Conservation (phyloP, 208 protist species). For the Balamuthia mandrillaris region DNA sequence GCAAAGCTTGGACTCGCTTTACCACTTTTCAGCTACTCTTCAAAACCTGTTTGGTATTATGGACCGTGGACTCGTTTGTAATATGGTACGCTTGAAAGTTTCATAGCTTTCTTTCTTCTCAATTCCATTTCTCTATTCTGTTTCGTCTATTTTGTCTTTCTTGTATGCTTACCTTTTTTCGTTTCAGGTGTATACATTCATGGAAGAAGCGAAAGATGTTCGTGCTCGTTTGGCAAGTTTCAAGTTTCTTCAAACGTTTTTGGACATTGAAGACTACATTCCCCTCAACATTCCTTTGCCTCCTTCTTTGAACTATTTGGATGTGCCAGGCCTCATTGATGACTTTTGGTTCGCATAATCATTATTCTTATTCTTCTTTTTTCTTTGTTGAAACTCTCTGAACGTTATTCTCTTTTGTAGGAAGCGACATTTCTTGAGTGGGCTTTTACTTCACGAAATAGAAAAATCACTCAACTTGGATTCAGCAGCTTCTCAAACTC, state of each 20-base stretch:
- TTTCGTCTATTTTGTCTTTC: too few species aligned
- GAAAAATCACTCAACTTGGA: neutral
- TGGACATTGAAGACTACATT: conserved; percentile 33
- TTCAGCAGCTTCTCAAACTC: neutral
- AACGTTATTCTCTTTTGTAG: neutral
- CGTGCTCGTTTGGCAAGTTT: conserved; percentile 11
- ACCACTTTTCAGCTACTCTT: conserved; percentile 32
- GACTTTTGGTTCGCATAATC: too few species aligned
- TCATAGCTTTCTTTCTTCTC: too few species aligned
- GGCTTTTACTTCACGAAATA: conserved; percentile 49
- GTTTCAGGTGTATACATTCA: neutral
- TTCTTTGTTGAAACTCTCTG: too few species aligned
- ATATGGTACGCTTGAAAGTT: neutral
- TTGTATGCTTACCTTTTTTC: too few species aligned
- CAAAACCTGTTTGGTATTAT: conserved; percentile 42
- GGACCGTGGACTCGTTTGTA: conserved; percentile 40
- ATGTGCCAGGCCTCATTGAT: neutral
- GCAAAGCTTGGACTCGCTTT: conserved; percentile 1
- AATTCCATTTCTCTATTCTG: too few species aligned
- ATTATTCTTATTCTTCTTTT: too few species aligned
- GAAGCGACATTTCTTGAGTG: conserved; percentile 37
- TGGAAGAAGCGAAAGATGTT: neutral
- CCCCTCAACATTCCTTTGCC: conserved; percentile 11
- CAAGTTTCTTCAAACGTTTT: conserved; percentile 30
- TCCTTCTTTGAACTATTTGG: neutral